Conservation (phyloP, 768 basidiomycete species). For the Tricholoma matsutake region DNA sequence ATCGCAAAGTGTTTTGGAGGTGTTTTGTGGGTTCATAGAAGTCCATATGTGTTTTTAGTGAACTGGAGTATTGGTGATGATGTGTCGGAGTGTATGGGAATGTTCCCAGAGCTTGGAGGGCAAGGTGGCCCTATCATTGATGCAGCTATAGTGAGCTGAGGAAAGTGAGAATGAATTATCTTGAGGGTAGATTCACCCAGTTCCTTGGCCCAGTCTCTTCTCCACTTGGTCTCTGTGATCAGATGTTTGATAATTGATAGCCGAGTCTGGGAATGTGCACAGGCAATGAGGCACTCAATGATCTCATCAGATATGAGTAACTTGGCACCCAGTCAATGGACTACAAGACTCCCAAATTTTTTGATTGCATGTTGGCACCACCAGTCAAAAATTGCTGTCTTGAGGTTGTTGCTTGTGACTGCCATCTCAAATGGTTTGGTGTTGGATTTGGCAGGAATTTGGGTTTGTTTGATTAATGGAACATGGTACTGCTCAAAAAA, state of each 20-base stretch:
- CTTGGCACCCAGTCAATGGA: neutral
- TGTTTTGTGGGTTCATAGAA: no score
- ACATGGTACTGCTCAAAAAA: slow-evolving; percentile 6
- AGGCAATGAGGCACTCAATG: neutral
- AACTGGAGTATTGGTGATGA: no score
- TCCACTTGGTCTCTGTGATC: neutral
- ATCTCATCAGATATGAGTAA: neutral
- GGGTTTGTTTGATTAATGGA: neutral
- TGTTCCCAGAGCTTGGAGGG: no score
- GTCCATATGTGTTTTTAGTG: no score
- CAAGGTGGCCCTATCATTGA: no score
- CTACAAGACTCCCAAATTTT: neutral
- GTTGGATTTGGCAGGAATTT: neutral
- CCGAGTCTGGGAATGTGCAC: neutral
- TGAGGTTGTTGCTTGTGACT: no score
- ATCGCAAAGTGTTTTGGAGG: no score
- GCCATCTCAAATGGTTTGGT: neutral
- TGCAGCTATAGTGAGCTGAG: neutral
- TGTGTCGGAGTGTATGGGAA: no score
- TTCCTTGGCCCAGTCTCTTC: neutral
- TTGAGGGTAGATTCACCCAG: neutral
- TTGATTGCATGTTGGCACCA: no score
- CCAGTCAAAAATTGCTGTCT: no score
- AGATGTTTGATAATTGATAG: neutral
- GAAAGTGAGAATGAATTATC: neutral